Evolutionary conservation across 345 rosid genomes (phyloP).

Genomic region (Brassica incana): DNA sequence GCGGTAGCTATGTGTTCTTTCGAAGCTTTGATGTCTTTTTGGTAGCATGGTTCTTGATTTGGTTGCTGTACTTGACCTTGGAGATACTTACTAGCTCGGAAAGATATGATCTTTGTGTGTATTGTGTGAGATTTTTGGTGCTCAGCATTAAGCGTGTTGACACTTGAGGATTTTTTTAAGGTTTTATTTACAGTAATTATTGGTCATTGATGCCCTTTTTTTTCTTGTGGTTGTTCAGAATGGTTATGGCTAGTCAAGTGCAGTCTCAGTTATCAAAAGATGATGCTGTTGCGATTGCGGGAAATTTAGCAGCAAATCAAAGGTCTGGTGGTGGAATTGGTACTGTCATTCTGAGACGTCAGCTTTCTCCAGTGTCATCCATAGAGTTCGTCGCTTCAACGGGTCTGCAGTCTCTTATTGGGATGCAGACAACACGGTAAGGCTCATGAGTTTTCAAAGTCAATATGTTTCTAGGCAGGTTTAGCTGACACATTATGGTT

Average conservation of each 20-base stretch:
- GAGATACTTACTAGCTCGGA: not conserved
- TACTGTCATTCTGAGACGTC: constrained; percentile 61
- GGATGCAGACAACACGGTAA: constrained; percentile 79
- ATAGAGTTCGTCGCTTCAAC: constrained; percentile 74
- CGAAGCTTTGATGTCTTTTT: not conserved
- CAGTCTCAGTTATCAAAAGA: constrained; percentile 80
- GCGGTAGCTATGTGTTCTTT: not conserved
- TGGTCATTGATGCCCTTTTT: constrained; percentile 21
- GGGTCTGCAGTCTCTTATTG: constrained; percentile 75
- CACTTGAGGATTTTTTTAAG: not conserved
- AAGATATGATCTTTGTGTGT: not conserved
- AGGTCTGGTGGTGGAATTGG: constrained; percentile 77
- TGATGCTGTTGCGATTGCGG: constrained; percentile 64
- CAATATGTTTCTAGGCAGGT: constrained; percentile 12
- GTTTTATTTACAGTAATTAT: not conserved
- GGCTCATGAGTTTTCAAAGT: constrained; percentile 25
- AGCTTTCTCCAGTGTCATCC: constrained; percentile 72
- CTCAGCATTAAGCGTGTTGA: not conserved
- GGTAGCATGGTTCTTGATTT: not conserved
- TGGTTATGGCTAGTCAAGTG: constrained; percentile 87
- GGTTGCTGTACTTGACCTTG: not conserved
- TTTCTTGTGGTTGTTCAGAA: constrained; percentile 48
- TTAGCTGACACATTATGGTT: constrained; percentile 12
- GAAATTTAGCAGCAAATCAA: constrained; percentile 73
- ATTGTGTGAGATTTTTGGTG: constrained; percentile 5